Base-by-base conservation (phyloP, 345 rosid species). In the Aethionema arabicum region DNA sequence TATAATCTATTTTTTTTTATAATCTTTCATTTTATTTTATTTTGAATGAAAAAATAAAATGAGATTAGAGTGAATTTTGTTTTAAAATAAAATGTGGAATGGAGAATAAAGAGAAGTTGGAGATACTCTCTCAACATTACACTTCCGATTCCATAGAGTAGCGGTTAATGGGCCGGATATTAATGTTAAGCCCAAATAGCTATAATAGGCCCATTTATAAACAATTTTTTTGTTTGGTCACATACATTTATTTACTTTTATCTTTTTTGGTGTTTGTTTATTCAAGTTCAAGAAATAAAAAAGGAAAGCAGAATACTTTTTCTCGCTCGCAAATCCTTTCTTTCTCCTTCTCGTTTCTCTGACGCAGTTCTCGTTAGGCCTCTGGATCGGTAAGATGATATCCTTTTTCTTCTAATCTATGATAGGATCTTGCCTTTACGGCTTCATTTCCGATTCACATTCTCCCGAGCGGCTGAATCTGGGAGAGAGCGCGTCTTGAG, bases 311-410 rank as follows among this genome's bases (percentile, higher is more conserved):
- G 35, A 52, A 59, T 4, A 61, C 11, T 7, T 59, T 35, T 30
- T 10, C 74, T 69, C 12, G 68, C 62, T 46, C 68, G 67, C 62
- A 16, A 2, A 8, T 46, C 31, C 27, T 47, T n/a, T 41, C 63
- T 57, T 52, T 66, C 50, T 11, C 30, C 21, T 15, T 46, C 21
- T 57, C 32, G 67, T 56, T 46, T 56, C 39, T 63, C 74, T 63
- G 69, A 70, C 62, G 36, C 68, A 69, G 45, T 12, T 36, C 39
- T 54, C 69, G 46, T 35, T 32, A 44, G 54, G 27, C 69, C 43
- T 65, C 61, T 58, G 41, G 56, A 65, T 71, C 70, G 61, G 75
- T 71, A 51, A 58, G 66, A 65, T 7, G 11, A 48, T 43, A 33
- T 52, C 33, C 32, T 27, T 12, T 43, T 68, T 52, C 55, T 45